Conservation (phyloP, 192 early-diverging fungal genomes). For the Backusella psychrophila region DNA sequence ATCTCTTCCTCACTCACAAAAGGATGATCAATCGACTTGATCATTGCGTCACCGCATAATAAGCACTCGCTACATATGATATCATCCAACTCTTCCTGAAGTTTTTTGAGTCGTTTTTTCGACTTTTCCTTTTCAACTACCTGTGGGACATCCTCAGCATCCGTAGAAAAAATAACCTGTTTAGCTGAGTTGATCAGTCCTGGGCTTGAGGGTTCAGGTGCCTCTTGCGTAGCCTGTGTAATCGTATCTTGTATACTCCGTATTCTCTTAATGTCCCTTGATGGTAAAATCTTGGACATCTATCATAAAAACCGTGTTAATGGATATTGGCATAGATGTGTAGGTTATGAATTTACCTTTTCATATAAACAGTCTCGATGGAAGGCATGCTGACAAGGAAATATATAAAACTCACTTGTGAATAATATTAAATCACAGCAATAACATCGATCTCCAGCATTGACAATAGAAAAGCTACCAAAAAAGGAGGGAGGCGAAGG, state of each 20-base stretch:
- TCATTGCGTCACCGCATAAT: constrained; percentile 94
- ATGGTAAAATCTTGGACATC: constrained; percentile 10
- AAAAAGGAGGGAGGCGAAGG: no score
- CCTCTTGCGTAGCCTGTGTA: not conserved
- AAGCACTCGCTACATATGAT: constrained; percentile 85
- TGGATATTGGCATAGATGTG: not conserved
- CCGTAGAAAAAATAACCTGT: constrained; percentile 41
- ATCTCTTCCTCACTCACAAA: constrained; percentile 65
- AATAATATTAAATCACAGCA: constrained; percentile 77
- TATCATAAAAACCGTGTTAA: not conserved
- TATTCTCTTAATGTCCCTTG: constrained; percentile 8
- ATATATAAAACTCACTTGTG: constrained; percentile 91
- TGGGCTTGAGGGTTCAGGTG: constrained; percentile 9
- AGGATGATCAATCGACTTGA: constrained; percentile 80
- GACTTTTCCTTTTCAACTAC: constrained; percentile 38
- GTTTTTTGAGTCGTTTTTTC: constrained; percentile 41
- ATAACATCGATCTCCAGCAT: constrained; percentile 74
- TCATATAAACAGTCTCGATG: constrained; percentile 90
- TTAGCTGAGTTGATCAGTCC: constrained; percentile 38
- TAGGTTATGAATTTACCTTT: constrained; percentile 44
- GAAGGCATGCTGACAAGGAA: constrained; percentile 94
- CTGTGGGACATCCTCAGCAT: constrained; percentile 1
- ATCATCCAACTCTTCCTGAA: constrained; percentile 69
- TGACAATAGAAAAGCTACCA: constrained; percentile 61
- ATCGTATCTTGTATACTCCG: constrained; percentile 6